Conservation (phyloP, 2,329 filamentous ascomycete species). For the Graphilbum ipis-grandicollis region DNA sequence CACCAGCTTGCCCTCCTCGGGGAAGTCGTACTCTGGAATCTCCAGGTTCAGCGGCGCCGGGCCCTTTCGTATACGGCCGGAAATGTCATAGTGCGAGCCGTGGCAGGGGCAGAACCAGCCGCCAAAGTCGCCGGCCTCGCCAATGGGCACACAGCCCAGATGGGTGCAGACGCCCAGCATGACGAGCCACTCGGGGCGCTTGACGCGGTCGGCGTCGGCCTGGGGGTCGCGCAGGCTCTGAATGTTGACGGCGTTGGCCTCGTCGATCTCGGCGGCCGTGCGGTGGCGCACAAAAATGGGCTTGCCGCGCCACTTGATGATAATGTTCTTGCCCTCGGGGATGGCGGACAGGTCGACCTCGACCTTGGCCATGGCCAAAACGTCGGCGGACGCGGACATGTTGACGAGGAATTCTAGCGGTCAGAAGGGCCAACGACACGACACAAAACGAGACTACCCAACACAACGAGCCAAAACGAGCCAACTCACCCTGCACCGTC, state of each 20-base stretch:
- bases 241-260: slow-evolving; percentile 80
- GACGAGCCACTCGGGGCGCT: slow-evolving; percentile 97
- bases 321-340: slow-evolving; percentile 99
- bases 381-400: slow-evolving; percentile 98
- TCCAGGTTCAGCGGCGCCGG: slow-evolving; percentile 96
- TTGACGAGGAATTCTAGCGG: slow-evolving; percentile 93
- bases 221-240: slow-evolving; percentile 78
- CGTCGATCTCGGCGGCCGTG: slow-evolving; percentile 79
- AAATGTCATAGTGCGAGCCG: slow-evolving; percentile 99
- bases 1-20: slow-evolving; percentile 70
- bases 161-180: slow-evolving; percentile 99
- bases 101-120: slow-evolving; percentile 99
- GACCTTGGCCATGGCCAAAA: slow-evolving; percentile 98
- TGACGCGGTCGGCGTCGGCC: slow-evolving; percentile 76
- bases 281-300: slow-evolving; percentile 99
- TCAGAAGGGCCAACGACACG: neutral
- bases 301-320: slow-evolving; percentile 99
- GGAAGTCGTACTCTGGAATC: slow-evolving; percentile 83
- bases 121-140: slow-evolving; percentile 93
- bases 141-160: slow-evolving; percentile 96
- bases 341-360: slow-evolving; percentile 87
- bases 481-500: slow-evolving; percentile 91
- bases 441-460: no score
- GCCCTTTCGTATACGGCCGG: slow-evolving; percentile 92
- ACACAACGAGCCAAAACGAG: slow-evolving; percentile 2